phyloP scores from a whole-genome alignment of 768 basidiomycete genomes.

The Xerocomellus amylosporus region DNA sequence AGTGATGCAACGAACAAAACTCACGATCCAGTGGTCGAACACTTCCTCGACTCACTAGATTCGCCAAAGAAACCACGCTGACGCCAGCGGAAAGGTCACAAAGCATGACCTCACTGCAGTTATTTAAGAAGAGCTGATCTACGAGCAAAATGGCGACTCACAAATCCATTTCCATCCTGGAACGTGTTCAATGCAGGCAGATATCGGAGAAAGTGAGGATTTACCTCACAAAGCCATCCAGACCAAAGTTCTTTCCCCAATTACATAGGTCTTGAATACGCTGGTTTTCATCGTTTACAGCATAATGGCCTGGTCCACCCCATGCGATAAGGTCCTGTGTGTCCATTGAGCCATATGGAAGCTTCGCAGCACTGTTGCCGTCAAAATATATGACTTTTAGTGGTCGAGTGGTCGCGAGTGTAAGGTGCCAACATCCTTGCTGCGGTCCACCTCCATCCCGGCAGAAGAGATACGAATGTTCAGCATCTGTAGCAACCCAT shows the following conservation, averaged over 20 bases:
- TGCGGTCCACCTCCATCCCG: not conserved
- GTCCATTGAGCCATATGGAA: slow-evolving; percentile 42
- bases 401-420: slow-evolving; percentile 24
- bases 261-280: slow-evolving; percentile 41
- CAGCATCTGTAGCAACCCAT: slow-evolving; percentile 37
- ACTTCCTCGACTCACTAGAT: not conserved
- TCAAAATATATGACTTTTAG: slow-evolving; percentile 53
- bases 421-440: slow-evolving; percentile 16
- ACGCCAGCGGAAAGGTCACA: slow-evolving; percentile 34
- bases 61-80: slow-evolving; percentile 18
- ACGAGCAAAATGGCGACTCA: slow-evolving; percentile 7
- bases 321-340: slow-evolving; percentile 47
- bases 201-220: not conserved
- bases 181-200: not conserved
- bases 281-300: slow-evolving; percentile 26
- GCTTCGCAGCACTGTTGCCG: slow-evolving; percentile 47
- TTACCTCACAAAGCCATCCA: slow-evolving; percentile 50
- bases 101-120: slow-evolving; percentile 35
- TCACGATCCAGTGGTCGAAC: not conserved
- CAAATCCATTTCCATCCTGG: slow-evolving; percentile 34
- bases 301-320: slow-evolving; percentile 29
- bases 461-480: slow-evolving; percentile 41
- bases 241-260: slow-evolving; percentile 39
- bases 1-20: not conserved
- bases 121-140: not conserved